Conservation (phyloP, 169 alveolate species). For the Plasmodium coatneyi region DNA sequence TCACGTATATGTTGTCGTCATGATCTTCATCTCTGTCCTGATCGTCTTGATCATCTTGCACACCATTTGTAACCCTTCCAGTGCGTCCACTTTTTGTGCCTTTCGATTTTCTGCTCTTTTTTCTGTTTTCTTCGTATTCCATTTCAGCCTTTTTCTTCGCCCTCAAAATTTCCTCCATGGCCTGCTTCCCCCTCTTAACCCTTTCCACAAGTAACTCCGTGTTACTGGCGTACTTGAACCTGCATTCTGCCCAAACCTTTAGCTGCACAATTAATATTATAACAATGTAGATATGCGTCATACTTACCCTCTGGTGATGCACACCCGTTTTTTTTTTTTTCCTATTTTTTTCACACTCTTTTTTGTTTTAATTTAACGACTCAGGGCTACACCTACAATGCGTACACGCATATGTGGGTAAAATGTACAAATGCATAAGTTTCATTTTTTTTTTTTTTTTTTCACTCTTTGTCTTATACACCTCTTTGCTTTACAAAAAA, state of each 20-base stretch:
- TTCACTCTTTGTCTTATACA: not conserved
- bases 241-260: constrained; percentile 31
- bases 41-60: not conserved
- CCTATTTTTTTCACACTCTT: not conserved
- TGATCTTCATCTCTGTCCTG: not conserved
- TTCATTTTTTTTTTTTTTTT: not conserved
- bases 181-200: constrained; percentile 67
- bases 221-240: constrained; percentile 46
- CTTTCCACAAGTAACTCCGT: constrained; percentile 43
- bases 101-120: not conserved
- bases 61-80: not conserved
- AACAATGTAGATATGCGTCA: constrained; percentile 6
- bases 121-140: constrained; percentile 40
- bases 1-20: constrained; percentile 25
- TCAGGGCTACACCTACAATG: not conserved
- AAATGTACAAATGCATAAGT: not conserved
- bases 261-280: constrained; percentile 31
- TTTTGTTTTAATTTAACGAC: not conserved
- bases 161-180: constrained; percentile 55
- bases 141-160: constrained; percentile 71
- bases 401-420: not conserved
- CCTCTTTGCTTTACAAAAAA: not conserved
- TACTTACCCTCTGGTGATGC: not conserved
- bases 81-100: not conserved
- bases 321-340: not conserved